These are phyloP conservation scores for Apophysomyces variabilis DNA, from an alignment of 371 early-diverging fungal species.

Conservation along the genomic window DNA sequence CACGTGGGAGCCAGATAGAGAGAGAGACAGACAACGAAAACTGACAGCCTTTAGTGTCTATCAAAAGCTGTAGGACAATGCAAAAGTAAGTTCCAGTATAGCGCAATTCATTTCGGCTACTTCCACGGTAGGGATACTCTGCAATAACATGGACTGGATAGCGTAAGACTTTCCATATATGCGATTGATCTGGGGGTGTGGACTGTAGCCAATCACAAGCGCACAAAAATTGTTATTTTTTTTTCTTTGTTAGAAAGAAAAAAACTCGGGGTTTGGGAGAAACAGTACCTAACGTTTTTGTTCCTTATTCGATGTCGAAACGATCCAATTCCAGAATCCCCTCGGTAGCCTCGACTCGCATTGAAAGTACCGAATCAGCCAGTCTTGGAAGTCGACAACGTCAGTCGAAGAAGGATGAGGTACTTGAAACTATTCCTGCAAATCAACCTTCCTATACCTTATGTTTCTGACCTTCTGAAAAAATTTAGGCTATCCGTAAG, in stretches of 20 bases:
- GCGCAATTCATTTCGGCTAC: no score
- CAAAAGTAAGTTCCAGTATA: no score
- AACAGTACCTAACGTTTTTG: not conserved
- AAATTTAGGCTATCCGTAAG: constrained; percentile 66
- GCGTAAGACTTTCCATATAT: not conserved
- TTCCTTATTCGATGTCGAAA: constrained; percentile 10
- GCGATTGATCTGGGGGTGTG: not conserved
- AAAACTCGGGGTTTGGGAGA: constrained; percentile 3
- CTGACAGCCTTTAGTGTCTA: no score
- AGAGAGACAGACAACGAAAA: no score
- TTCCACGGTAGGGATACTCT: no score
- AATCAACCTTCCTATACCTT: not conserved
- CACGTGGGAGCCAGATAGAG: no score
- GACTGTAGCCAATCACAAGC: constrained; percentile 1
- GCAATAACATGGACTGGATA: no score
- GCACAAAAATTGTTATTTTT: constrained; percentile 2
- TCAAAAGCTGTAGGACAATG: no score
- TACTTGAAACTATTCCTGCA: constrained; percentile 16
- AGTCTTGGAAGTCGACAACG: constrained; percentile 45
- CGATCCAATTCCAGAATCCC: constrained; percentile 34
- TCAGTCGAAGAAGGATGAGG: constrained; percentile 55
- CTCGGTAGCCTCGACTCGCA: constrained; percentile 33
- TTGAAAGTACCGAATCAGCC: constrained; percentile 27
- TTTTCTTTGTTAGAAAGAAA: constrained; percentile 1
- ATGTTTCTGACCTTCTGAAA: constrained; percentile 3